phyloP scores from a whole-genome alignment of 2,329 filamentous ascomycete species.

The Metarhizium humberi region DNA sequence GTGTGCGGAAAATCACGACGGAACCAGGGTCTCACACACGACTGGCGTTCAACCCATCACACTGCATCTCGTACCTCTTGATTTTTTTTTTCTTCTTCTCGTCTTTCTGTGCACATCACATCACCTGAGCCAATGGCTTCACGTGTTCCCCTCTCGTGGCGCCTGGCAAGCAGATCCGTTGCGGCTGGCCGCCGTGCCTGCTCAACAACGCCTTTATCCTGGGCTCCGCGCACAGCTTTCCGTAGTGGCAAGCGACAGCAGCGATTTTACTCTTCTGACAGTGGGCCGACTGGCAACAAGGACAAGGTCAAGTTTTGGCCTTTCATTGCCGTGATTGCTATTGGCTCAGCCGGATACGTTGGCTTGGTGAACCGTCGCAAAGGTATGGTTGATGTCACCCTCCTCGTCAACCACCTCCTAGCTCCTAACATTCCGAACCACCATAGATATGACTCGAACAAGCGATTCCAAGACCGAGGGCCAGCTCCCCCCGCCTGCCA shows the following conservation, averaged over 20 bases:
- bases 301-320: constrained; percentile 47
- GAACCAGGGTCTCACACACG: neutral
- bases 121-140: constrained; percentile 18
- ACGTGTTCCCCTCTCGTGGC: constrained; percentile 19
- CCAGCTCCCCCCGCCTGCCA: constrained; percentile 40
- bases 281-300: constrained; percentile 17
- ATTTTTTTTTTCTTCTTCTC: neutral
- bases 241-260: constrained; percentile 7
- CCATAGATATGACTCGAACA: constrained; percentile 30
- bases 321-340: constrained; percentile 39
- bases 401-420: neutral
- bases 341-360: constrained; percentile 40
- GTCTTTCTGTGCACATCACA: too few species aligned
- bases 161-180: constrained; percentile 10
- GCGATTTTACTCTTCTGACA: constrained; percentile 30
- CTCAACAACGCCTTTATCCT: constrained; percentile 8
- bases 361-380: constrained; percentile 39
- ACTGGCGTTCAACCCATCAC: too few species aligned
- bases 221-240: constrained; percentile 13
- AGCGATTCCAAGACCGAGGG: constrained; percentile 28
- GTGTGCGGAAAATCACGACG: neutral
- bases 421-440: constrained; percentile 1
- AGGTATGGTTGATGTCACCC: constrained; percentile 25
- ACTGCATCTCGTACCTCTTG: too few species aligned
- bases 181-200: constrained; percentile 1